Conservation (phyloP, 2,329 filamentous ascomycete species). For the Apiospora pterosperma region DNA sequence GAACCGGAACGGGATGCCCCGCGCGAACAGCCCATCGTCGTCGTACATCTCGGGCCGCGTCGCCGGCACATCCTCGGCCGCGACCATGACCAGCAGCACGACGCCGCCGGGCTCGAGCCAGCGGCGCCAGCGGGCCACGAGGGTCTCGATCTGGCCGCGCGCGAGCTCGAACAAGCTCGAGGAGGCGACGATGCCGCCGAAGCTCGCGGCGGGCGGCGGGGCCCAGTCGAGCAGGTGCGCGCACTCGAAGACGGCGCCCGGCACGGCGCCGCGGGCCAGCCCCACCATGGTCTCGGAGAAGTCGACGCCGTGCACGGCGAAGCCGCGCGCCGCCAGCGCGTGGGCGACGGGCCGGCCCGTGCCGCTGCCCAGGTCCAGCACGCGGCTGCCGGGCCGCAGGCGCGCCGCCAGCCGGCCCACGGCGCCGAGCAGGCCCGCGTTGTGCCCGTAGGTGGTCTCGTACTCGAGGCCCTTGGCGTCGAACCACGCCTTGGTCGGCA, state of each 20-base stretch:
- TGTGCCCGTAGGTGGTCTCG: neutral
- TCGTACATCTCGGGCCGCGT: neutral
- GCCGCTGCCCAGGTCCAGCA: neutral
- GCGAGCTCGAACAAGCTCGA: neutral
- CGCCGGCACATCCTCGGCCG: neutral
- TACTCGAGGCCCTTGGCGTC: neutral
- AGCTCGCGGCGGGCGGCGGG: neutral
- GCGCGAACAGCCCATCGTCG: neutral
- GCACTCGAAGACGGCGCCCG: neutral
- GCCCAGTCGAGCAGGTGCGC: neutral
- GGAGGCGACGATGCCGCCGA: neutral
- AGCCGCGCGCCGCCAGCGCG: neutral
- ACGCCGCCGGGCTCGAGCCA: neutral
- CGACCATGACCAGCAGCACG: neutral
- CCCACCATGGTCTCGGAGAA: neutral
- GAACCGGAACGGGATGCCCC: neutral
- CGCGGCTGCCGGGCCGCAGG: neutral
- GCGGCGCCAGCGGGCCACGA: neutral
- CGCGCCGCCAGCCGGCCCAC: neutral
- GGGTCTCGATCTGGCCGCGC: neutral
- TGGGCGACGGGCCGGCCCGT: neutral
- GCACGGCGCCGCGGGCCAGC: neutral
- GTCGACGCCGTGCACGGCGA: conserved; percentile 1
- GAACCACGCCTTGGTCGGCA: neutral
- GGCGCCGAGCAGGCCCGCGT: neutral